Conservation (phyloP, 495 filamentous ascomycete genomes). For the Hypoxylon intermedium region DNA sequence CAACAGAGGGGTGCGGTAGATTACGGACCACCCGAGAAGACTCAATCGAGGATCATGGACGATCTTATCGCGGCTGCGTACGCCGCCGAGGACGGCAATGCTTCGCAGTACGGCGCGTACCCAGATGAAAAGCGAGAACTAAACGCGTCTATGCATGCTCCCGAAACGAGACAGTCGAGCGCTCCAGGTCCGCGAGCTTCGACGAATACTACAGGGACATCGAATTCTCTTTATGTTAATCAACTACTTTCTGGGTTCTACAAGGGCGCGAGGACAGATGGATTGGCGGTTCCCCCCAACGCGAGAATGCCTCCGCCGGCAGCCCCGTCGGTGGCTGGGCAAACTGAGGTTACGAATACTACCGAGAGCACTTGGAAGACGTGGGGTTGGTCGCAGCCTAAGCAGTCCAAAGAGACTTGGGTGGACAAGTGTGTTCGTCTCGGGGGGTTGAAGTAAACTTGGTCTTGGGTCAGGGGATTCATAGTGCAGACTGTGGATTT, state of each 20-base stretch:
- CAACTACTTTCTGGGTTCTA: slow-evolving; percentile 32
- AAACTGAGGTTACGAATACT: slow-evolving; percentile 21
- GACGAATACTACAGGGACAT: neutral
- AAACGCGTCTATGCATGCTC: neutral
- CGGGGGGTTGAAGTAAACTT: slow-evolving; percentile 18
- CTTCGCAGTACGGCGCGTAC: slow-evolving; percentile 19
- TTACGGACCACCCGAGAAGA: slow-evolving; percentile 6
- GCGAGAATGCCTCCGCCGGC: slow-evolving; percentile 24
- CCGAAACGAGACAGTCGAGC: slow-evolving; percentile 2
- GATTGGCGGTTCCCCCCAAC: slow-evolving; percentile 11
- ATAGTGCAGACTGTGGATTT: slow-evolving; percentile 4
- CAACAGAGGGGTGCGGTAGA: neutral
- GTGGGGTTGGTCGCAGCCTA: slow-evolving; percentile 31
- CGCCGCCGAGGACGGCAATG: slow-evolving; percentile 43
- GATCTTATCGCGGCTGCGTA: slow-evolving; percentile 45
- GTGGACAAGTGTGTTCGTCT: slow-evolving; percentile 29
- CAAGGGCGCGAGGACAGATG: slow-evolving; percentile 12
- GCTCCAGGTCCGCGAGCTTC: neutral
- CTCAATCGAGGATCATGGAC: slow-evolving; percentile 42
- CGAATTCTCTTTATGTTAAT: slow-evolving; percentile 30
- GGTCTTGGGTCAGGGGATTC: neutral
- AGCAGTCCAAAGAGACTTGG: slow-evolving; percentile 26
- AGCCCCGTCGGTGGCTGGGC: slow-evolving; percentile 31
- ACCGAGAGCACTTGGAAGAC: slow-evolving; percentile 37
- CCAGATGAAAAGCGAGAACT: slow-evolving; percentile 19